These are phyloP conservation scores for Fagopyrum esculentum DNA, from an alignment of 148 eudicot species.

Conservation along the genomic window DNA sequence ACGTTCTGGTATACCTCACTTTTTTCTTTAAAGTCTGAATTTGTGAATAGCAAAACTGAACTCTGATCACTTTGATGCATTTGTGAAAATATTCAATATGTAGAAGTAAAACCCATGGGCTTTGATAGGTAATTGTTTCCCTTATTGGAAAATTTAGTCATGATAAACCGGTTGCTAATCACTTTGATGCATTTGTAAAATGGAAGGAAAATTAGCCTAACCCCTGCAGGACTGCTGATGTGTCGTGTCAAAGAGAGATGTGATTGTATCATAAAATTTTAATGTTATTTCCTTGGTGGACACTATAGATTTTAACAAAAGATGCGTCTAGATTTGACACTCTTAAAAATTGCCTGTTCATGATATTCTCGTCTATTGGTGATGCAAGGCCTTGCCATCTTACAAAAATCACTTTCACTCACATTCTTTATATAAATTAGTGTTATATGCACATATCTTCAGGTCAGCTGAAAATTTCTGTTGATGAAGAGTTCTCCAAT, in stretches of 20 bases:
- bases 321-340: neutral
- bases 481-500: neutral
- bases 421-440: neutral
- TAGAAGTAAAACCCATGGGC: neutral
- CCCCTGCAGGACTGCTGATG: neutral
- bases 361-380: neutral
- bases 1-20: conserved; percentile 60
- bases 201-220: neutral
- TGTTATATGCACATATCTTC: neutral
- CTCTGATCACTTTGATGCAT: neutral
- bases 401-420: neutral
- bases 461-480: neutral
- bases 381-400: neutral
- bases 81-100: neutral
- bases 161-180: neutral
- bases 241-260: neutral
- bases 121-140: neutral
- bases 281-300: neutral
- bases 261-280: neutral
- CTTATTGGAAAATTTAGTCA: neutral
- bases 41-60: neutral
- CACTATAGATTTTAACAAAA: neutral
- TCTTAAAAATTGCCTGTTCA: neutral
- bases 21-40: neutral
- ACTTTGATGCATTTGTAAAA: neutral